These are phyloP conservation scores for Fraxinus dipetala DNA, from an alignment of 305 asterid species.

Conservation along the genomic window DNA sequence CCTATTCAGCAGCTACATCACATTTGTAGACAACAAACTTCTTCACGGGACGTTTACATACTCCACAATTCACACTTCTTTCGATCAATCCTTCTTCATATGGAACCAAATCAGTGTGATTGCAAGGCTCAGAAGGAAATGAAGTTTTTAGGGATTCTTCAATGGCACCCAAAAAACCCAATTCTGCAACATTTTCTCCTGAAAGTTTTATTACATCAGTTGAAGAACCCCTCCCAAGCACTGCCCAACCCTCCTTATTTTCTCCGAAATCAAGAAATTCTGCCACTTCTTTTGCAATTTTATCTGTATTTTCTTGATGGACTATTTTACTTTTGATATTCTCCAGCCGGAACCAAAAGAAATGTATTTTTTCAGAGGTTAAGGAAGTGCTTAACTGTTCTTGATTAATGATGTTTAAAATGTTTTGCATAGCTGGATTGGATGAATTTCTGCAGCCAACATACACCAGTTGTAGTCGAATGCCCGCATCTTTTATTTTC, in stretches of 20 bases:
- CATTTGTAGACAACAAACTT: conserved; percentile 59
- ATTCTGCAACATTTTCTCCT: conserved; percentile 28
- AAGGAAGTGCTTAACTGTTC: conserved; percentile 44
- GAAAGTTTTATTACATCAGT: conserved; percentile 34
- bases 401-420: conserved; percentile 37
- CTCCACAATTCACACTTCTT: conserved; percentile 38
- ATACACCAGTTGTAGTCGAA: conserved; percentile 50
- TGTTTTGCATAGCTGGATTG: conserved; percentile 30
- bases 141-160: conserved; percentile 28
- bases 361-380: conserved; percentile 30
- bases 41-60: conserved; percentile 46
- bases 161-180: conserved; percentile 46
- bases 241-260: conserved; percentile 39
- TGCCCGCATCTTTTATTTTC: conserved; percentile 33
- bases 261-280: conserved; percentile 34
- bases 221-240: conserved; percentile 48
- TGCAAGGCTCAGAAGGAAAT: conserved; percentile 29
- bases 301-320: conserved; percentile 19
- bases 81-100: conserved; percentile 51
- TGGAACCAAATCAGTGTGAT: conserved; percentile 34
- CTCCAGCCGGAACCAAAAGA: conserved; percentile 66
- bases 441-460: conserved; percentile 58
- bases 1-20: conserved; percentile 29
- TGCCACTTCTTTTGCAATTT: conserved; percentile 22
- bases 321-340: conserved; percentile 33